phyloP scores from a whole-genome alignment of 2,329 filamentous ascomycete species.

The Fusarium caatingaense region DNA sequence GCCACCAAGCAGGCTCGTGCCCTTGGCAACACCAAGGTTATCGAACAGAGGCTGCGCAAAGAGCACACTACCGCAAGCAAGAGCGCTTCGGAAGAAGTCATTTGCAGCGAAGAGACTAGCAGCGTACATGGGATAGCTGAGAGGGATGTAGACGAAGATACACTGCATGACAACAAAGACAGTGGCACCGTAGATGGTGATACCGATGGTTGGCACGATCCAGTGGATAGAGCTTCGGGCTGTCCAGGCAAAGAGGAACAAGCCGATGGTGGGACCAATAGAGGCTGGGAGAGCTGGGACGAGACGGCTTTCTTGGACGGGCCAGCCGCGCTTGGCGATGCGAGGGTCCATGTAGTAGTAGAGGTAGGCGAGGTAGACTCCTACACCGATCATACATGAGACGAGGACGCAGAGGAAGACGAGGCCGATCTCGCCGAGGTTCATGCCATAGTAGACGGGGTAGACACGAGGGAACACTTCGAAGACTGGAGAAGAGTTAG shows the following conservation, averaged over 20 bases:
- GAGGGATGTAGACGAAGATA: constrained; percentile 69
- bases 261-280: constrained; percentile 66
- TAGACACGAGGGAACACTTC: constrained; percentile 76
- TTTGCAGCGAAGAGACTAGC: constrained; percentile 71
- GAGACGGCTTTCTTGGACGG: constrained; percentile 64
- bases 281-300: constrained; percentile 65
- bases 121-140: constrained; percentile 67
- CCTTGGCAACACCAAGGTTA: constrained; percentile 68
- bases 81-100: constrained; percentile 67
- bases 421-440: constrained; percentile 66
- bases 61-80: constrained; percentile 70
- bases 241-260: constrained; percentile 72
- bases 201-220: constrained; percentile 67
- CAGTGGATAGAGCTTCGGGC: constrained; percentile 63
- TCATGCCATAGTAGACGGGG: constrained; percentile 68
- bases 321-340: constrained; percentile 61
- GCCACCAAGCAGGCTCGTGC: constrained; percentile 67
- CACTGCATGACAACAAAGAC: constrained; percentile 69
- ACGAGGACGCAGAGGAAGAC: constrained; percentile 71
- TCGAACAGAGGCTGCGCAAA: constrained; percentile 70
- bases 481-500: constrained; percentile 56
- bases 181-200: constrained; percentile 63
- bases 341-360: constrained; percentile 63
- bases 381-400: constrained; percentile 64
- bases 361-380: constrained; percentile 63